These are phyloP conservation scores for Leucocoprinus sp. DNA, from an alignment of 768 basidiomycete genomes.

Conservation along the genomic window DNA sequence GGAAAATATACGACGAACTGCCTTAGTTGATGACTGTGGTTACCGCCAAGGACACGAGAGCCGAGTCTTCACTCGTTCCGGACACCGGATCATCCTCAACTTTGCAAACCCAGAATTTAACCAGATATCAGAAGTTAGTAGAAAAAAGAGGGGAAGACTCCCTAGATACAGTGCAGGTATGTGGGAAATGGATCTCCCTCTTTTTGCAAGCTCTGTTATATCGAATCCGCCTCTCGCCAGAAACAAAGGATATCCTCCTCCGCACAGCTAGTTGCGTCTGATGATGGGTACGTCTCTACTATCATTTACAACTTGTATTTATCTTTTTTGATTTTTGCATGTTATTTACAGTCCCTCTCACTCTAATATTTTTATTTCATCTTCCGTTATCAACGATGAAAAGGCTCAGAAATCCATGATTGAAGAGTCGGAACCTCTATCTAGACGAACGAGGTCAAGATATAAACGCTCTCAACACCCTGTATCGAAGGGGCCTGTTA, in stretches of 20 bases:
- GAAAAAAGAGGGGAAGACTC: constrained; percentile 25
- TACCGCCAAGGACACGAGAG: constrained; percentile 11
- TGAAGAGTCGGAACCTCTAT: constrained; percentile 6
- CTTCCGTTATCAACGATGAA: not conserved
- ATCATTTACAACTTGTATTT: not conserved
- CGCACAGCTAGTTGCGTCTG: not conserved
- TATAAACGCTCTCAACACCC: constrained; percentile 1
- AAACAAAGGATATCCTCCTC: not conserved
- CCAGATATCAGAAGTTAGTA: not conserved
- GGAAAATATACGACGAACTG: constrained; percentile 14
- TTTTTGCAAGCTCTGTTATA: not conserved
- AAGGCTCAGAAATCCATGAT: constrained; percentile 1
- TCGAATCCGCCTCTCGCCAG: not conserved
- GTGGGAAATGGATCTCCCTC: not conserved
- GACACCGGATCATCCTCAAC: constrained; percentile 4
- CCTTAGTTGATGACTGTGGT: constrained; percentile 10
- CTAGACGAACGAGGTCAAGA: constrained; percentile 6
- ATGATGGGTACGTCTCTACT: not conserved
- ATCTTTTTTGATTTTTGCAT: not conserved
- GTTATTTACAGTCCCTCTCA: not conserved
- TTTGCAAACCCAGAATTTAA: constrained; percentile 1
- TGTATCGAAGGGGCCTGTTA: constrained; percentile 1
- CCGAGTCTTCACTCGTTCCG: constrained; percentile 16
- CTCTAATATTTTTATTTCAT: not conserved
- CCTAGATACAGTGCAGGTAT: constrained; percentile 7